Conservation (phyloP, 1,284 basidiomycete genomes). For the Microbotryomycetes sp. region DNA sequence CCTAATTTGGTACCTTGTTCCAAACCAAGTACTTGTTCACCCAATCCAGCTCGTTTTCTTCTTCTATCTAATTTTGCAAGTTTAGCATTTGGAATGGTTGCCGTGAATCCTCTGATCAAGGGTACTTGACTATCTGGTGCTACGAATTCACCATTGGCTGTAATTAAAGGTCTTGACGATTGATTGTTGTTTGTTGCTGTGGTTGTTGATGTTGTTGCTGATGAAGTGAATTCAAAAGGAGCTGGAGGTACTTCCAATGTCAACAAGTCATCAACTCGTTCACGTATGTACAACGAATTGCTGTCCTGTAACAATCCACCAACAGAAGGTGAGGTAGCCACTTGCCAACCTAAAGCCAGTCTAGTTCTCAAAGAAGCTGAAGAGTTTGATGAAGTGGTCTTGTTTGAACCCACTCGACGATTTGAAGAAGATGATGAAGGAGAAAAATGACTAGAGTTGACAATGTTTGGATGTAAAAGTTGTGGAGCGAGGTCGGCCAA, state of each 20-base stretch:
- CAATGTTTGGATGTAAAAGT: constrained; percentile 63
- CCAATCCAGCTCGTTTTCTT: constrained; percentile 55
- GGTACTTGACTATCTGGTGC: constrained; percentile 23
- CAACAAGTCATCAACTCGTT: constrained; percentile 35
- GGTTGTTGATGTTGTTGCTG: neutral
- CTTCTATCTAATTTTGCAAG: constrained; percentile 64
- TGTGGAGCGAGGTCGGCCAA: constrained; percentile 42
- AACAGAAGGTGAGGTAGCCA: constrained; percentile 53
- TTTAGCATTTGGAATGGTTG: constrained; percentile 81
- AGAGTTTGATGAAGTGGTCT: neutral
- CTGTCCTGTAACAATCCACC: constrained; percentile 65
- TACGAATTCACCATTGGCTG: constrained; percentile 1
- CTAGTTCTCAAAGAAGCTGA: constrained; percentile 13
- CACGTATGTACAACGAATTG: constrained; percentile 30
- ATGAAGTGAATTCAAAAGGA: constrained; percentile 18
- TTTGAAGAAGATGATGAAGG: constrained; percentile 6
- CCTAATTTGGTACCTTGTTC: constrained; percentile 55
- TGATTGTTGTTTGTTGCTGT: neutral
- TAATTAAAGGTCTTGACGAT: neutral
- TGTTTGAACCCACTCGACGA: too few relatives aligned
- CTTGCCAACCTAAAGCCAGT: constrained; percentile 48
- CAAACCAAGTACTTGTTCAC: constrained; percentile 60
- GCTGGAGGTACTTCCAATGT: constrained; percentile 28
- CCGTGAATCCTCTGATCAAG: constrained; percentile 77
- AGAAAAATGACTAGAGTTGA: constrained; percentile 8